Base-by-base conservation (phyloP, 768 basidiomycete species). In the Coprinopsis cinerea region DNA sequence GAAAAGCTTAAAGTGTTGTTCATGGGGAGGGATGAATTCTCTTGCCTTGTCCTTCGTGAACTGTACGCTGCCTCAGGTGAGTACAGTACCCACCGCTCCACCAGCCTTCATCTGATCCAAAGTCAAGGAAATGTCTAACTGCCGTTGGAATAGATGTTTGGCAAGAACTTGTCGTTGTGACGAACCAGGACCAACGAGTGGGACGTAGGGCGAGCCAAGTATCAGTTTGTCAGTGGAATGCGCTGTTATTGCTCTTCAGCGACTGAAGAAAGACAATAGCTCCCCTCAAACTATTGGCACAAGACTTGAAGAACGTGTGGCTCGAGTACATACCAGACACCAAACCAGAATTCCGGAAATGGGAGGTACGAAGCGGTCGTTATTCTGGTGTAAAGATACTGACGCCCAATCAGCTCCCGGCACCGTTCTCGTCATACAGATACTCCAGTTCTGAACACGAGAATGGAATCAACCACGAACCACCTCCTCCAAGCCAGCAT, bases 1-100 rank as follows among this genome's bases (percentile, higher is more conserved):
- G 28, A 52, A 24, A 57, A 54, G 3, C 85, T 90, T 61, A 77
- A 81, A n/a, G 77, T 96, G 35, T 74, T 96, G 4, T 95, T 91
- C 64, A 79, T 91, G 61, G 93, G 93, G 44, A 85, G 90, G 15
- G 92, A 94, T 62, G 79, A 83, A 58, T 95, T 95, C 64, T 95
- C 92, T 1, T 86, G 85, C 59, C 65, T 69, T 5, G 81, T 91
- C 2, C 74, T 96, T 43, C 65, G 76, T 45, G 73, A 83, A 48
- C 64, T 95, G 1, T 67, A 85, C 49, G 59, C 66, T 14, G 84
- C 86, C 4, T 62, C 62, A 66, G 90, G 92, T 87, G 25, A 30
- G 57, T 59, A 17, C 22, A 48, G 14, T 14, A 24, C 2, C 25
- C 18, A 27, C n/a, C n/a, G n/a, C n/a, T n/a, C n/a, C n/a, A n/a